phyloP scores from a whole-genome alignment of 2,329 filamentous ascomycete genomes.

The Pseudonectria buxi region DNA sequence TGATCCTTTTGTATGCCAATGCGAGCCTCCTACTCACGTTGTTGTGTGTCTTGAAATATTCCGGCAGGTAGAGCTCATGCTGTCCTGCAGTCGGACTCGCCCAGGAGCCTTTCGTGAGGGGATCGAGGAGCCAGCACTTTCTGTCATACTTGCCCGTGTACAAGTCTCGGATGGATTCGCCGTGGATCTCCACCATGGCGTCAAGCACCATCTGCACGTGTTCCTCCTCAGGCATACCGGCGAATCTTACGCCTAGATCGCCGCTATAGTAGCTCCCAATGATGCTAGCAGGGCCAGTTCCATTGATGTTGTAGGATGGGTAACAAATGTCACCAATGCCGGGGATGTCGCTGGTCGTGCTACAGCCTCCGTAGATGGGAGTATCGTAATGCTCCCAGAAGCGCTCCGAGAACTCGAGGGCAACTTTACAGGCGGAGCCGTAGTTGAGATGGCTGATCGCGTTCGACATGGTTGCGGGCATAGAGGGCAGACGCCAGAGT shows the following conservation, averaged over 20 bases:
- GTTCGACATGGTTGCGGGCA: slow-evolving; percentile 30
- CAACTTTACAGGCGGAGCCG: slow-evolving; percentile 46
- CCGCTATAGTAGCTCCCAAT: slow-evolving; percentile 52
- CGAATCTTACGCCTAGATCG: slow-evolving; percentile 32
- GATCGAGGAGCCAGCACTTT: slow-evolving; percentile 2
- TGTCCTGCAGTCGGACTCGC: slow-evolving; percentile 53
- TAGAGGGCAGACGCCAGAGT: slow-evolving; percentile 49
- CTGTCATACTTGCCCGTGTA: slow-evolving; percentile 2
- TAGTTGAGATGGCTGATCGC: slow-evolving; percentile 43
- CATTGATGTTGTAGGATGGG: slow-evolving; percentile 60
- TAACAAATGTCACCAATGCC: slow-evolving; percentile 59
- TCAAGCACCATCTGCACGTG: slow-evolving; percentile 3
- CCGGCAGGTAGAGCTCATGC: slow-evolving; percentile 63
- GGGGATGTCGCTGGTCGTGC: slow-evolving; percentile 48
- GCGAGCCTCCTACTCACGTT: slow-evolving; percentile 31
- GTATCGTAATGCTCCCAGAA: slow-evolving; percentile 47
- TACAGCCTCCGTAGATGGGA: slow-evolving; percentile 59
- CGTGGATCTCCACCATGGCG: slow-evolving; percentile 3
- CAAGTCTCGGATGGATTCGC: slow-evolving; percentile 1
- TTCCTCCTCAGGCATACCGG: slow-evolving; percentile 46
- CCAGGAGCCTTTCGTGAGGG: slow-evolving; percentile 40
- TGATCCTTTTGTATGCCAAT: no score
- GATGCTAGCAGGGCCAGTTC: slow-evolving; percentile 54
- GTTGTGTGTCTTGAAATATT: slow-evolving; percentile 61
- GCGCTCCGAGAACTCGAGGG: slow-evolving; percentile 61